Percentiles rank a stretch among this genome's conserved stretches.
Evolutionary conservation across 805 yeast genomes (phyloP).

Genomic region (Candida adriatica): DNA sequence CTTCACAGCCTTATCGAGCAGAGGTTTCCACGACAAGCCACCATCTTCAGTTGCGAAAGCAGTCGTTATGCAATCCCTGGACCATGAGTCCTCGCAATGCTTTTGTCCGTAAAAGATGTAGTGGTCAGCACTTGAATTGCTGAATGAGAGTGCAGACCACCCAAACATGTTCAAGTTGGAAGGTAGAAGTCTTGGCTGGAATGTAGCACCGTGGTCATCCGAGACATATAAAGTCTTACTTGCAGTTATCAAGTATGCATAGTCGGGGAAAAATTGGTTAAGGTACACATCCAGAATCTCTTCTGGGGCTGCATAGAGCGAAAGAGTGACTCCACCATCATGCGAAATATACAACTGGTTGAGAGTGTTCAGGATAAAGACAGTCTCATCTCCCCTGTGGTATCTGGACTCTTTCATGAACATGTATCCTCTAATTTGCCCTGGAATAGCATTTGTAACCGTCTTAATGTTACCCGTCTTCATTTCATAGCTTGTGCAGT

Average conservation of each 20-base stretch:
- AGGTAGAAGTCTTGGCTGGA: constrained; percentile 33
- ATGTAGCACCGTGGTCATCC: constrained; percentile 50
- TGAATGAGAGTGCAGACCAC: constrained; percentile 53
- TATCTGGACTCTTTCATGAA: constrained; percentile 41
- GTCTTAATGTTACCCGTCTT: constrained; percentile 25
- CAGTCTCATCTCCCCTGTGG: constrained; percentile 47
- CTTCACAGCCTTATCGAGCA: constrained; percentile 41
- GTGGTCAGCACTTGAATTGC: constrained; percentile 40
- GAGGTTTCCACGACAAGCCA: constrained; percentile 52
- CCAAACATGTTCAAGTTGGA: constrained; percentile 39
- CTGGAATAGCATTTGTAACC: constrained; percentile 38
- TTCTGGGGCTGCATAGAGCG: constrained; percentile 19
- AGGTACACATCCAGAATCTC: constrained; percentile 42
- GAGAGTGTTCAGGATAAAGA: constrained; percentile 51
- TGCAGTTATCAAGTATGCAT: constrained; percentile 23
- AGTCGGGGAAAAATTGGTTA: constrained; percentile 53
- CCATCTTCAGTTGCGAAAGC: constrained; percentile 60
- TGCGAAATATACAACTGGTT: constrained; percentile 55
- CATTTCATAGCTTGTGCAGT: constrained; percentile 16
- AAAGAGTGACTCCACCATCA: constrained; percentile 30
- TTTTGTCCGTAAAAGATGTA: constrained; percentile 66
- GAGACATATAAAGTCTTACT: constrained; percentile 41
- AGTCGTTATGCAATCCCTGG: constrained; percentile 39
- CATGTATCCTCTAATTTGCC: constrained; percentile 44
- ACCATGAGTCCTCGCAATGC: constrained; percentile 34